Conservation (phyloP, 2,329 filamentous ascomycete species). For the Pezicula neosporulosa region DNA sequence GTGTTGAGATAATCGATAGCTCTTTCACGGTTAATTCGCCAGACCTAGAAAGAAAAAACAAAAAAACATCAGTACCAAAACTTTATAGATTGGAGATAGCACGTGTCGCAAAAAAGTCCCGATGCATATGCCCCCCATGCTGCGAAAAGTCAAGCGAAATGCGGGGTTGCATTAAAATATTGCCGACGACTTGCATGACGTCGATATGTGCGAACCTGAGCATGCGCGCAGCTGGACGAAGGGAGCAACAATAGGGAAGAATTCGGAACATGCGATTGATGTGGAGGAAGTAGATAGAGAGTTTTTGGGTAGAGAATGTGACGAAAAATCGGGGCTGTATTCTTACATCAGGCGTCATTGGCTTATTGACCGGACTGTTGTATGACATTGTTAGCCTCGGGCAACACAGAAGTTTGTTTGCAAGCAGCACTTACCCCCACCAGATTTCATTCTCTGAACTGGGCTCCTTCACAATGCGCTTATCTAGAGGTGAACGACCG, state of each 20-base stretch:
- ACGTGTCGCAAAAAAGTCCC: background rate
- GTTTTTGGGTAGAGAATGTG: slow-evolving; percentile 8
- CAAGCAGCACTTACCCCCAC: slow-evolving; percentile 63
- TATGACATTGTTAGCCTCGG: background rate
- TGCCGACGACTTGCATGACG: background rate
- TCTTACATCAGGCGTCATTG: slow-evolving; percentile 94
- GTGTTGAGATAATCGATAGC: slow-evolving; percentile 99
- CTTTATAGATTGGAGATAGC: slow-evolving; percentile 1
- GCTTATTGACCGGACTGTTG: slow-evolving; percentile 83
- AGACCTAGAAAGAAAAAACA: slow-evolving; percentile 64
- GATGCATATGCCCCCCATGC: background rate
- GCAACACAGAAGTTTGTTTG: background rate
- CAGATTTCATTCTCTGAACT: slow-evolving; percentile 89
- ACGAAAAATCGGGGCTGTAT: slow-evolving; percentile 6
- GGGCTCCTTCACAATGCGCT: slow-evolving; percentile 92
- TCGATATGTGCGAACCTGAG: background rate
- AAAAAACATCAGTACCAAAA: slow-evolving; percentile 9
- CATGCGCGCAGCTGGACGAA: background rate
- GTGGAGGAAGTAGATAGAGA: background rate
- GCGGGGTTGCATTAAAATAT: background rate
- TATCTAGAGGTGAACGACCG: slow-evolving; percentile 92
- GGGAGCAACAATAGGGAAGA: background rate
- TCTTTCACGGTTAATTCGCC: slow-evolving; percentile 99
- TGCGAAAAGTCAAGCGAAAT: background rate
- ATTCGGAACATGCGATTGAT: too few species aligned